Base-by-base conservation (phyloP, 768 basidiomycete genomes). In the Suillus plorans region DNA sequence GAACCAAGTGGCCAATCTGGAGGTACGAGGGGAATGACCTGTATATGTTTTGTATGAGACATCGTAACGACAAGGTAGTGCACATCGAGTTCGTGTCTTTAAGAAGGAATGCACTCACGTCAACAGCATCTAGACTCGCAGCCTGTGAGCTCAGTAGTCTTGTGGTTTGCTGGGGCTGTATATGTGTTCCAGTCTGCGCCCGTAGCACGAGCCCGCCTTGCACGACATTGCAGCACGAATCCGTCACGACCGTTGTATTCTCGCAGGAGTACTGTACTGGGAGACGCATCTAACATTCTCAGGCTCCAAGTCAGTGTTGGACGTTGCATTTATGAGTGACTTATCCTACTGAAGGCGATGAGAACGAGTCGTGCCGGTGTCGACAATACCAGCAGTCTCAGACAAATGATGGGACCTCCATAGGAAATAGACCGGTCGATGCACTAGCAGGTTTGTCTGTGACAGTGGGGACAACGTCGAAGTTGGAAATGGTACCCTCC, bases 101-200 rank as follows among this genome's bases (percentile, higher is more conserved):
- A 49, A 31, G 34, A 63, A 57, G 42, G 53, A 56, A 65, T 44
- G 25, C 25, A 80, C 88, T 71, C 72, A 95, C 94, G 72, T 95
- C 91, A 18, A 88, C 68, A 6, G 87, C 84, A 70, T 95, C 93
- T 45, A 97, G 80, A 71, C 88, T 89, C 66, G 87, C 82, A 9
- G 89, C 90, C 73, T 95, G 94, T 2, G 94, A 87, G 73, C 90
- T 90, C 39, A 97, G 78, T 47, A 97, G 76, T 39, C 82, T 82
- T 7, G 90, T 84, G 0, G 92, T 86, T 50, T 87, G 85, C 22
- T 85, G 83, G 1, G 77, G 73, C 64, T 84, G 91, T 91, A 64
- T 84, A 88, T n/a, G 88, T 87, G 66, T 78, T 76, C 88, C 88
- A 89, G 71, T 84, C 69, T 89, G 89, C 1, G 88, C 87, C 69